Evolutionary conservation across 2,329 filamentous ascomycete species (phyloP).

Genomic region (Calonectria leucothoes): DNA sequence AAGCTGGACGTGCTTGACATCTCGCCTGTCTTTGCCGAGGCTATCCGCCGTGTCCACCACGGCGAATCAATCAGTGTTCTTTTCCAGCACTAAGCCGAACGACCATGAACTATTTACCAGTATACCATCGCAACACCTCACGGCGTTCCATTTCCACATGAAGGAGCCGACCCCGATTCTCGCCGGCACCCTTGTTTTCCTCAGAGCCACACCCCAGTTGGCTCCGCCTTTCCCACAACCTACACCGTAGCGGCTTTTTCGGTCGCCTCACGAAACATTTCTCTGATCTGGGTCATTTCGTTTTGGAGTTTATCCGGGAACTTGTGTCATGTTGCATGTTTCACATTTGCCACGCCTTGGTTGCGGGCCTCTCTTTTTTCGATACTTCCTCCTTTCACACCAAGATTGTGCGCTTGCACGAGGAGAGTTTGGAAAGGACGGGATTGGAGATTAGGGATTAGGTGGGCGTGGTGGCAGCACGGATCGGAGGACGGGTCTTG

Average conservation of each 20-base stretch:
- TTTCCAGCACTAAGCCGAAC: conserved; percentile 63
- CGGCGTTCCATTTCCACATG: conserved; percentile 20
- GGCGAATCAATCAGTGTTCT: conserved; percentile 97
- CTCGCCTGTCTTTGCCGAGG: conserved; percentile 91
- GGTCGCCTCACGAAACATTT: conserved; percentile 23
- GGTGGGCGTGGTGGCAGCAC: conserved; percentile 38
- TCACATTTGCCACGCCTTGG: conserved; percentile 33
- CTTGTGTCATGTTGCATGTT: conserved; percentile 39
- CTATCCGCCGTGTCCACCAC: conserved; percentile 95
- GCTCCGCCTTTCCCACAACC: conserved; percentile 12
- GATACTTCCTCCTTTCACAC: conserved; percentile 24
- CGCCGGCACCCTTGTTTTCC: conserved; percentile 22
- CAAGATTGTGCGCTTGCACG: conserved; percentile 28
- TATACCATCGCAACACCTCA: conserved; percentile 21
- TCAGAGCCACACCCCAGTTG: conserved; percentile 3
- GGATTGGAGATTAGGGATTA: conserved; percentile 18
- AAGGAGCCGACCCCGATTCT: conserved; percentile 15
- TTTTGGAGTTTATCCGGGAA: conserved; percentile 42
- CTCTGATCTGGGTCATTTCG: conserved; percentile 34
- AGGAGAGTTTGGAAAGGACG: conserved; percentile 35
- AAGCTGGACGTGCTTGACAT: conserved; percentile 94
- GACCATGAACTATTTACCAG: conserved; percentile 28
- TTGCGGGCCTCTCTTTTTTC: conserved; percentile 34
- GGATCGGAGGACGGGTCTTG: conserved; percentile 40
- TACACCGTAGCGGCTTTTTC: conserved; percentile 27